Conservation (phyloP, 202 grass and related monocot species). For the Dendrocalamus latiflorus region DNA sequence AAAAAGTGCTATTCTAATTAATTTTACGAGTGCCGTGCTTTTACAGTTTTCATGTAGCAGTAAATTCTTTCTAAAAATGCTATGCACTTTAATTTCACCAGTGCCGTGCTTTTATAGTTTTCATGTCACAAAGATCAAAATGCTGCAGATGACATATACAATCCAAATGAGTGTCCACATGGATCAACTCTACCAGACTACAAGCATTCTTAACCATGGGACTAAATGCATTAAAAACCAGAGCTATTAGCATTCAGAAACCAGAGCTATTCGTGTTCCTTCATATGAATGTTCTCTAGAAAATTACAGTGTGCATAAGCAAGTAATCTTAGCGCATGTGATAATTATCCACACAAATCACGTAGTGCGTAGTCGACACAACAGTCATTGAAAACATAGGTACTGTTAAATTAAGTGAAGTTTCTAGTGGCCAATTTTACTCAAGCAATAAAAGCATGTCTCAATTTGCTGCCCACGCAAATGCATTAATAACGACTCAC, state of each 20-base stretch:
- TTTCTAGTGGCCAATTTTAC: background rate
- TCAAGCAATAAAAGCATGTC: slow-evolving; percentile 2
- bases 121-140: background rate
- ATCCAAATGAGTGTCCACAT: background rate
- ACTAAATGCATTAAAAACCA: background rate
- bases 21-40: background rate
- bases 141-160: background rate
- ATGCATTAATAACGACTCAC: background rate
- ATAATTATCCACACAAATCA: slow-evolving; percentile 16
- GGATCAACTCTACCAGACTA: background rate
- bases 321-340: background rate
- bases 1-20: background rate
- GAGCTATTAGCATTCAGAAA: background rate
- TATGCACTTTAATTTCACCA: background rate
- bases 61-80: background rate
- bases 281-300: background rate
- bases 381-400: background rate
- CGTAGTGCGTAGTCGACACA: background rate
- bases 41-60: background rate
- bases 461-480: slow-evolving; percentile 10
- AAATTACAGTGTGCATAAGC: background rate
- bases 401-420: background rate
- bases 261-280: too few relatives aligned
- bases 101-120: background rate
- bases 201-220: background rate